Conservation (phyloP, 495 filamentous ascomycete genomes). For the Tuber borchii region DNA sequence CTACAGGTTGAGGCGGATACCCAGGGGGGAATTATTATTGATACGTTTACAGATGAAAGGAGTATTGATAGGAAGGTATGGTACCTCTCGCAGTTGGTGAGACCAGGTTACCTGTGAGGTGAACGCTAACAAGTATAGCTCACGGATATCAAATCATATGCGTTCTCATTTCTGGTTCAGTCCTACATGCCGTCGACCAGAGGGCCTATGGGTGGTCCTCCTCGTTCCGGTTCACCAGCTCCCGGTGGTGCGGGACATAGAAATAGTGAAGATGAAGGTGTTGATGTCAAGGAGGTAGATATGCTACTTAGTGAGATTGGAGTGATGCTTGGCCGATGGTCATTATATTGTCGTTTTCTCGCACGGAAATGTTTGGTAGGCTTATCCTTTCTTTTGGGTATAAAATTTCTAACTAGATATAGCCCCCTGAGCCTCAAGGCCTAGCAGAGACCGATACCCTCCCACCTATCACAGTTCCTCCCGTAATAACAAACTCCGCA, state of each 20-base stretch:
- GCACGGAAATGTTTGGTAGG: conserved; percentile 71
- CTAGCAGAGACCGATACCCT: conserved; percentile 29
- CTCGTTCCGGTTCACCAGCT: conserved; percentile 58
- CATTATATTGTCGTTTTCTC: conserved; percentile 82
- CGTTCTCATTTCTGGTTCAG: conserved; percentile 92
- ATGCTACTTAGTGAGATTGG: conserved; percentile 76
- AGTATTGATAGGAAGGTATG: conserved; percentile 61
- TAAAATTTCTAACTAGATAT: conserved; percentile 26
- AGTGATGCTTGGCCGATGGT: conserved; percentile 88
- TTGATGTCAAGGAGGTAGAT: conserved; percentile 93
- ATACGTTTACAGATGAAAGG: conserved; percentile 90
- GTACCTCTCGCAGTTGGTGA: not conserved
- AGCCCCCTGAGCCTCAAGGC: conserved; percentile 18
- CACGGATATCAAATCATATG: conserved; percentile 92
- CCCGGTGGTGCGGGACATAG: conserved; percentile 50
- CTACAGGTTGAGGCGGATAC: conserved; percentile 91
- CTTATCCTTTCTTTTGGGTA: conserved; percentile 30
- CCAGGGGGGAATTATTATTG: conserved; percentile 92
- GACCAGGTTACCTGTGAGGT: not conserved
- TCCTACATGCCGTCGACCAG: conserved; percentile 63
- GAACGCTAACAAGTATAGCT: conserved; percentile 44
- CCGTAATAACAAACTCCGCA: conserved; percentile 65
- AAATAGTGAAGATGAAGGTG: conserved; percentile 74
- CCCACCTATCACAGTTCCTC: conserved; percentile 54
- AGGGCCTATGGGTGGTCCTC: conserved; percentile 24